Base-by-base conservation (phyloP, 805 yeast genomes). In the Candida yuanshanica region DNA sequence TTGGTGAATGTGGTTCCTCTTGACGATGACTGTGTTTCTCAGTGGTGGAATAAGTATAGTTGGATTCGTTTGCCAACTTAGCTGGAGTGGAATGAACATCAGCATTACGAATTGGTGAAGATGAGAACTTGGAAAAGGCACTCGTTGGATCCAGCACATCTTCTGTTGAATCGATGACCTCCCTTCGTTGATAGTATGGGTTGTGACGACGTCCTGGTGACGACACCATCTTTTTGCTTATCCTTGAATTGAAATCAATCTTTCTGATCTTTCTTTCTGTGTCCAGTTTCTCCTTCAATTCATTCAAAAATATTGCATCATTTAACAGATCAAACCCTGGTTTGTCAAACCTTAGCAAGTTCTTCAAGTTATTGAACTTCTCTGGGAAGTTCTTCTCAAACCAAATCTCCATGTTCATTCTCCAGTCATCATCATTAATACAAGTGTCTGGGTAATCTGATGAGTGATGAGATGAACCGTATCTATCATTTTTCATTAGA, bases 401-500 rank as follows among this genome's bases (percentile, higher is more conserved):
- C 59, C 69, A 64, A n/a, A 58, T 49, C 31, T 64, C 65, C 41
- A 68, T 56, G 46, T 64, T 62, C 36, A 63, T 60, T 49, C 74
- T 63, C 76, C 76, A 71, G 47, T 65, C 70, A 22, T 62, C 62
- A 45, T 69, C 69, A 44, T 65, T 65, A 35, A 62, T 51, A 31
- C 64, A 63, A 27, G 68, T 58, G 35, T 62, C 63, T 43, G 60
- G 60, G 37, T 53, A 56, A 17, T 53, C 51, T 25, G 50, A 31
- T 2, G 58, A 50, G 24, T 52, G 50, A 12, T 42, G 40, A 9
- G 46, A 37, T 12, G 33, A 32, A 20, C 53, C 51, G 21, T 46
- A 43, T 40, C 50, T 42, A 17, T 44, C 39, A 33, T 49, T 52
- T 36, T 46, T 49, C 13, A 46, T 51, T 29, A 56, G 25, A 29